Base-by-base conservation (phyloP, 2,329 filamentous ascomycete species). In the Phyllosticta capitalensis region DNA sequence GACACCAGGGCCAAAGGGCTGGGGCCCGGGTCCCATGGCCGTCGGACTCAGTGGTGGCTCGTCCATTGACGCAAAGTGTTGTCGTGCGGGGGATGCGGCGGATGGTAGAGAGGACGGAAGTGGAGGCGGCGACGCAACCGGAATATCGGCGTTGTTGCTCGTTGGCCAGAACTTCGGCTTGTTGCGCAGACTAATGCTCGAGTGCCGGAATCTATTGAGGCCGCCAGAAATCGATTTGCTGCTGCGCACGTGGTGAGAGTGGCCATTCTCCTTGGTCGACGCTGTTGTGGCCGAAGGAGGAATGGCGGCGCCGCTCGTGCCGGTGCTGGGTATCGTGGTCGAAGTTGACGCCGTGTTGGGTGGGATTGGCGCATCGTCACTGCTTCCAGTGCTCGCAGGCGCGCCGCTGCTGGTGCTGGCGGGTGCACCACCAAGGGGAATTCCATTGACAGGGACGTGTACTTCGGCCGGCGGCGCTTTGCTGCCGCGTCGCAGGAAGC, bases 141-240 rank as follows among this genome's bases (percentile, higher is more conserved):
- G 9, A 61, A 64, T 48, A 64, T 65, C 57, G 64, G 63, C 17
- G 58, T 51, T 12, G 67, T 64, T 56, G 62, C 28, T 55, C 71
- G 67, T 33, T 66, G 61, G 19, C 65, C 66, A 88, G 30, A 81
- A 82, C 67, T 89, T 86, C 65, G 88, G 88, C 72, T 87, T 90
- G 63, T 86, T 83, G 54, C 88, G 83, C 76, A 95, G 81, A 63
- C 89, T 91, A 76, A 89, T 92, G 71, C 86, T 90, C 9, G 84
- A 84, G 58, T 86, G 81, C 65, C 85, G 83, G 64, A 88, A 85
- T 52, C 89, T 80, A 66, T 83, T 84, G 50, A 94, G 75, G 28
- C 77, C 72, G 7, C 76, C 72, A 55, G 70, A 65, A 9, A 72
- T 64, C 22, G 71, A 73, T 55, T 60, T 60, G 21, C 58, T 60